Evolutionary conservation across 1,284 basidiomycete species (phyloP), one percentile per base, ranked within the genome.

Genomic region (Neolentinus lepideus): DNA sequence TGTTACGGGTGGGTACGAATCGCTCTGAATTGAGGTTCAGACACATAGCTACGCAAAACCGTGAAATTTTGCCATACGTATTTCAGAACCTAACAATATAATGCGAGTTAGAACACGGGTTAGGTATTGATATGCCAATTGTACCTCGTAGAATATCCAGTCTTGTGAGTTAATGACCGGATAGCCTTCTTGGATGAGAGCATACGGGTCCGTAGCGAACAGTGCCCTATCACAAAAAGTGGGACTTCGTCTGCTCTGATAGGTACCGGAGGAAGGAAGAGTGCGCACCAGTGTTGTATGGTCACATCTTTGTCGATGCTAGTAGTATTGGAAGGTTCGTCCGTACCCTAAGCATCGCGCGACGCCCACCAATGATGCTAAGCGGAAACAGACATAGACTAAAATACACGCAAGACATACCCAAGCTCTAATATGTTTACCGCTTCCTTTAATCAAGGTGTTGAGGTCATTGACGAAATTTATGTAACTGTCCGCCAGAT

Each of bases 221-320:
- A 50, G 21, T 4, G 47, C 47, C 47, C 47, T 50, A 22, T n/a
- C 6, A 29, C 24, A 8, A 29, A 8, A 4, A 8, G n/a, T 25
- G 6, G 12, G 4, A 50, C 11, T 16, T 12, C 27, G 14, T n/a
- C n/a, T n/a, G n/a, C n/a, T n/a, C n/a, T n/a, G 6, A 26, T 29
- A 9, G 24, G 6, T 22, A 3, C 4, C 14, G 4, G 14, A 4
- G 14, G n/a, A 4, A 25, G 22, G 14, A 22, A 21, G 11, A 14
- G 8, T 14, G 22, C 55, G 35, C 46, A 67, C 69, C 69, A 73
- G 58, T 73, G 71, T 60, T 72, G 71, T 54, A 72, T 71, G 19
- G 69, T 71, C 54, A 73, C 60, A 60, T 66, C 56, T 43, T 60
- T 61, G n/a, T 62, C 64, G 54, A 70, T 61, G 14, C 63, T 63